These are phyloP conservation scores for Pythium periplocum DNA, from an alignment of 352 stramenopile species.

Conservation along the genomic window DNA sequence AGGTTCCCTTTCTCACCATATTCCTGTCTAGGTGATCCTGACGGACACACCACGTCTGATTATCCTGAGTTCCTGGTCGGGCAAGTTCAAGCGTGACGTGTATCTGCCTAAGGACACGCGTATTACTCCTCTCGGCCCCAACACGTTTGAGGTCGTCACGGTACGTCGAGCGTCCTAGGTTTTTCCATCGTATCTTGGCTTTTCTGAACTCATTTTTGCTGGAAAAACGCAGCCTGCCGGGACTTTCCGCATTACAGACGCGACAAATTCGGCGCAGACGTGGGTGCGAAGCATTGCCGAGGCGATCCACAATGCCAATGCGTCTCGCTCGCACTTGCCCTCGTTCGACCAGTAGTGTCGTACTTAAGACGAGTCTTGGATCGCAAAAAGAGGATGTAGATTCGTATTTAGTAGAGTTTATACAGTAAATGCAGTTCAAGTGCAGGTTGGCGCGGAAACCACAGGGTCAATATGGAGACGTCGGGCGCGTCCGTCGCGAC, in stretches of 20 bases:
- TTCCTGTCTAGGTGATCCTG: constrained; percentile 41
- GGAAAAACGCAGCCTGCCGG: constrained; percentile 31
- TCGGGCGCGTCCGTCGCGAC: neutral
- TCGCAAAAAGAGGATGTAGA: no score
- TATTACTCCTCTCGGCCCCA: constrained; percentile 58
- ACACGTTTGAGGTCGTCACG: constrained; percentile 76
- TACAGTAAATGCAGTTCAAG: constrained; percentile 4
- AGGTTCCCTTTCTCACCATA: no score
- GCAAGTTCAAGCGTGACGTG: constrained; percentile 71
- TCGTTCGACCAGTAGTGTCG: neutral
- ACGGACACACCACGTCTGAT: constrained; percentile 68
- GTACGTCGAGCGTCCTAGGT: constrained; percentile 25
- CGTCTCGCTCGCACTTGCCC: no score
- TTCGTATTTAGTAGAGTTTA: constrained; percentile 14
- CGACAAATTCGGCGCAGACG: constrained; percentile 48
- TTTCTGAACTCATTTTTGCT: no score
- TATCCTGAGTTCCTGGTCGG: constrained; percentile 60
- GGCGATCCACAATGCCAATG: constrained; percentile 8
- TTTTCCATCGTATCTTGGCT: neutral
- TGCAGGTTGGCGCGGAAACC: constrained; percentile 10
- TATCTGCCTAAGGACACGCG: constrained; percentile 55
- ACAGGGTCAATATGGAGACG: neutral
- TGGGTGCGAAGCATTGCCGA: constrained; percentile 54
- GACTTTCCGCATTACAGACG: constrained; percentile 57
- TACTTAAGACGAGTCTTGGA: constrained; percentile 5